These are phyloP conservation scores for Pluteus cervinus DNA, from an alignment of 768 basidiomycete species.

Conservation along the genomic window DNA sequence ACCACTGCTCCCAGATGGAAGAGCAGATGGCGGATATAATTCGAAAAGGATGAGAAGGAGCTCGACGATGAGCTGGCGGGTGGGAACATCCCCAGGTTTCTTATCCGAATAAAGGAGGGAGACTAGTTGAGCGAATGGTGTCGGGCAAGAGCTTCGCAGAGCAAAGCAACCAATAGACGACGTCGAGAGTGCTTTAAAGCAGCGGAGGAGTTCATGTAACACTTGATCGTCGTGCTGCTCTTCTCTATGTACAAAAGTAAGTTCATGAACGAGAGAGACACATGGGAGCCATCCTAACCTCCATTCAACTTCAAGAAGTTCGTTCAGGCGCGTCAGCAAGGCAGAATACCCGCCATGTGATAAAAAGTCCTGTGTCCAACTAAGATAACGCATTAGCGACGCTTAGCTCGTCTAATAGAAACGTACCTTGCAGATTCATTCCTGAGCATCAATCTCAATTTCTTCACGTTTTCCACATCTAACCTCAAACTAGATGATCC, in stretches of 20 bases:
- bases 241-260: constrained; percentile 58
- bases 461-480: constrained; percentile 84
- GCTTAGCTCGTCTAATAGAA: neutral
- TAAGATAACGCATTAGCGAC: constrained; percentile 18
- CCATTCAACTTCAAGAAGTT: constrained; percentile 95
- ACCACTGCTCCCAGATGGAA: constrained; percentile 42
- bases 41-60: constrained; percentile 85
- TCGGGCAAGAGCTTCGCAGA: constrained; percentile 81
- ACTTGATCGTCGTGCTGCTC: constrained; percentile 98
- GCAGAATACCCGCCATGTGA: constrained; percentile 80
- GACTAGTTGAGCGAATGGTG: constrained; percentile 81
- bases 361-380: constrained; percentile 89
- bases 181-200: constrained; percentile 90
- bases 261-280: neutral
- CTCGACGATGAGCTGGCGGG: constrained; percentile 87
- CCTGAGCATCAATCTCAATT: constrained; percentile 76
- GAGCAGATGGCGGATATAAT: constrained; percentile 69
- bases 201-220: constrained; percentile 85
- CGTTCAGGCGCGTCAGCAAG: constrained; percentile 77
- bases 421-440: constrained; percentile 85
- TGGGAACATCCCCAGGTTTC: constrained; percentile 91
- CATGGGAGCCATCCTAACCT: constrained; percentile 51
- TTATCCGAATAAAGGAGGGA: constrained; percentile 92
- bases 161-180: constrained; percentile 87
- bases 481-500: constrained; percentile 67